Conservation (phyloP, 1,284 basidiomycete genomes). For the Cryptococcus floricola region DNA sequence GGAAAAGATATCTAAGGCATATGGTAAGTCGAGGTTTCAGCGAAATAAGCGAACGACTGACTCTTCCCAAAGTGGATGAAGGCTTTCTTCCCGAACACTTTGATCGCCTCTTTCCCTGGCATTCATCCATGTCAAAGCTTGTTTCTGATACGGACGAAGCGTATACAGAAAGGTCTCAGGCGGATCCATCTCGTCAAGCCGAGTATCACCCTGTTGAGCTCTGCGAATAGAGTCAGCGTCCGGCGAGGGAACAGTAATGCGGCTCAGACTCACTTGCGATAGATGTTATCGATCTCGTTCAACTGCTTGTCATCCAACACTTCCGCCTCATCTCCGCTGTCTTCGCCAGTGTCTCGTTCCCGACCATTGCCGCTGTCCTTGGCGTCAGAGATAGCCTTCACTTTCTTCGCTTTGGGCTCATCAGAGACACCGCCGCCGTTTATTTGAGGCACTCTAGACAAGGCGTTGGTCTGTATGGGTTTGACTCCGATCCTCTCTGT, state of each 20-base stretch:
- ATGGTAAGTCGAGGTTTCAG: neutral
- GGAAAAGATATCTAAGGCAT: slow-evolving; percentile 43
- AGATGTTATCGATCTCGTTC: slow-evolving; percentile 64
- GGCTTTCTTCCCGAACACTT: slow-evolving; percentile 67
- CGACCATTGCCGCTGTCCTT: slow-evolving; percentile 32
- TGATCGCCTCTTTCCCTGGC: slow-evolving; percentile 72
- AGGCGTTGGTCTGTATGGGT: slow-evolving; percentile 41
- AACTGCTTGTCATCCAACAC: slow-evolving; percentile 69
- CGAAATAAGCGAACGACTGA: slow-evolving; percentile 49
- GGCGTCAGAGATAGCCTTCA: neutral
- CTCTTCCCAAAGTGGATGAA: slow-evolving; percentile 96
- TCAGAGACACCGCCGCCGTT: neutral
- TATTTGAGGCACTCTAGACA: slow-evolving; percentile 33
- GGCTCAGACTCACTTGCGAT: slow-evolving; percentile 60
- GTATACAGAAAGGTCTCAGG: slow-evolving; percentile 71
- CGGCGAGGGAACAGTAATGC: too few species aligned
- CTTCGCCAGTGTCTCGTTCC: slow-evolving; percentile 42
- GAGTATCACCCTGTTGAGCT: slow-evolving; percentile 74
- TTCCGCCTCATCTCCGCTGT: slow-evolving; percentile 59
- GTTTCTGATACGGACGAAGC: slow-evolving; percentile 87
- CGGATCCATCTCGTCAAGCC: slow-evolving; percentile 77
- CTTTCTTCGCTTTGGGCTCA: neutral
- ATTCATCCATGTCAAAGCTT: slow-evolving; percentile 92
- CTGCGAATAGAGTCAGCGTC: slow-evolving; percentile 49
- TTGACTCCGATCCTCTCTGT: slow-evolving; percentile 46